phyloP scores from a whole-genome alignment of 1,284 basidiomycete genomes.

The Agaricales sp. region DNA sequence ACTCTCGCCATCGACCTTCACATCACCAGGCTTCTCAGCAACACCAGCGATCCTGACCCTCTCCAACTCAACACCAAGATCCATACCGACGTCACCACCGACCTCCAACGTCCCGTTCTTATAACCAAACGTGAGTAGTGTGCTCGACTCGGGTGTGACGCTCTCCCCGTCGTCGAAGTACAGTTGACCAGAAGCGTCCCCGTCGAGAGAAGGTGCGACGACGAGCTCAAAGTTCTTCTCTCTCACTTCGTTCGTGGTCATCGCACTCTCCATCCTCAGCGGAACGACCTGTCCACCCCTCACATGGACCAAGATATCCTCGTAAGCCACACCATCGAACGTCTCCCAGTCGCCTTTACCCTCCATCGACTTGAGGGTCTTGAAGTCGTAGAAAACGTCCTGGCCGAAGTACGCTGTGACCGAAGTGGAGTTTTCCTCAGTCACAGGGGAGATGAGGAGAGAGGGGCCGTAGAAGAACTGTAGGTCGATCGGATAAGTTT shows the following conservation, averaged over 20 bases:
- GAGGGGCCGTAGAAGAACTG: conserved; percentile 64
- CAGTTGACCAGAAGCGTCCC: conserved; percentile 37
- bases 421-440: conserved; percentile 47
- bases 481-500: conserved; percentile 49
- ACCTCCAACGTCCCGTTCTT: neutral
- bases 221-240: conserved; percentile 51
- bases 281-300: conserved; percentile 49
- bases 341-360: conserved; percentile 36
- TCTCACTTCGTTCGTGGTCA: conserved; percentile 49
- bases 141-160: neutral
- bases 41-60: neutral
- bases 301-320: conserved; percentile 53
- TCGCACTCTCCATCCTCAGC: conserved; percentile 38
- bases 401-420: conserved; percentile 53
- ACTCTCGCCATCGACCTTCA: neutral
- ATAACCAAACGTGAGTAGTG: neutral
- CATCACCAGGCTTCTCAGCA: neutral
- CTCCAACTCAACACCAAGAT: neutral
- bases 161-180: conserved; percentile 52
- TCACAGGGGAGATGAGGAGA: conserved; percentile 60
- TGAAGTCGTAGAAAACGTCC: conserved; percentile 58
- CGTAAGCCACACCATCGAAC: conserved; percentile 40
- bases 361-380: conserved; percentile 34
- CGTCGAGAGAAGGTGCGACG: conserved; percentile 40
- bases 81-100: neutral